A percentile compares a stretch with the other conserved stretches of the same genome.
phyloP scores from a whole-genome alignment of 257 asterid species.

The Osmanthus fragrans region DNA sequence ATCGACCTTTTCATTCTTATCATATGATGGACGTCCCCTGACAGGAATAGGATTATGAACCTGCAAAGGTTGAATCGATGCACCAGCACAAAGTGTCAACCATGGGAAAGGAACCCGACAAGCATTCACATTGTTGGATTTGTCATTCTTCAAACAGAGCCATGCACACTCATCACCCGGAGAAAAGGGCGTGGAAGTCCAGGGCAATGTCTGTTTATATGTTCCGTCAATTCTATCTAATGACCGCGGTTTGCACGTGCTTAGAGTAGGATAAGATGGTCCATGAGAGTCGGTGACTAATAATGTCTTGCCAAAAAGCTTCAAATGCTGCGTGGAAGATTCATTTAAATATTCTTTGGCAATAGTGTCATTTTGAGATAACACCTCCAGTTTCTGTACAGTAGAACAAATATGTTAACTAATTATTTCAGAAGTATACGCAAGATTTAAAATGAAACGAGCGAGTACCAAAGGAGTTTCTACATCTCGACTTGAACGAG shows the following conservation, averaged over 20 bases:
- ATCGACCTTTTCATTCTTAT: conserved; percentile 30
- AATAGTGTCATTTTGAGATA: conserved; percentile 32
- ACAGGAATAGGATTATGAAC: conserved; percentile 62
- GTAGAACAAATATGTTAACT: conserved; percentile 10
- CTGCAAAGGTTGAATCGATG: conserved; percentile 31
- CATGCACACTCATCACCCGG: conserved; percentile 16
- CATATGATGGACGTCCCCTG: conserved; percentile 35
- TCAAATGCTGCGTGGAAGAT: conserved; percentile 53
- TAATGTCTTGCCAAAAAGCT: conserved; percentile 84
- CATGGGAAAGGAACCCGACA: conserved; percentile 37
- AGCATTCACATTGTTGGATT: background rate
- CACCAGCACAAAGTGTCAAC: conserved; percentile 34
- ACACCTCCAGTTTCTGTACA: conserved; percentile 53
- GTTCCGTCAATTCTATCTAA: conserved; percentile 26
- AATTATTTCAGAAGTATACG: background rate
- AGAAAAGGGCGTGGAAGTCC: conserved; percentile 33
- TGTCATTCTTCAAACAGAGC: background rate
- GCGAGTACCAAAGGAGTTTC: conserved; percentile 48
- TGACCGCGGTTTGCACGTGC: conserved; percentile 31
- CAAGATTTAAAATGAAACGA: conserved; percentile 8
- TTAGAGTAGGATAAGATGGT: conserved; percentile 28
- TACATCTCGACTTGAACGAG: conserved; percentile 44
- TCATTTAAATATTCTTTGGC: conserved; percentile 45
- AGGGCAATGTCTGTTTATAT: conserved; percentile 23
- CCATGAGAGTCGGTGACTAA: conserved; percentile 42